Conservation (phyloP, 768 basidiomycete genomes). For the Suillus placidus region DNA sequence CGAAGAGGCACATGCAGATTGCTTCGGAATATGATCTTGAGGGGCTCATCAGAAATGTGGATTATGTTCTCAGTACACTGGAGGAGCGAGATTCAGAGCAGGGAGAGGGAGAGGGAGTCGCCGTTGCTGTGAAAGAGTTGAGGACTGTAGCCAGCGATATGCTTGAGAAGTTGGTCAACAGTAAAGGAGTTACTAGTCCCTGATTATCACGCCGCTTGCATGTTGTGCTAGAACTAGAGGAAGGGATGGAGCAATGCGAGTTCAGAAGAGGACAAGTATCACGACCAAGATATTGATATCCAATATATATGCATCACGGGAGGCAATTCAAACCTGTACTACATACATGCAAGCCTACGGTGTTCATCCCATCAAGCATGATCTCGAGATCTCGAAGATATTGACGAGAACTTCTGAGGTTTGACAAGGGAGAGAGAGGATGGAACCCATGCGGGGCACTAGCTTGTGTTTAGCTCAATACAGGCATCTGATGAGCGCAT, state of each 20-base stretch:
- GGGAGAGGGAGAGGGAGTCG: neutral
- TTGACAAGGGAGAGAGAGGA: constrained; percentile 79
- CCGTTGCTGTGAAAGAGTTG: neutral
- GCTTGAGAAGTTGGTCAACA: neutral
- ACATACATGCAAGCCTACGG: constrained; percentile 31
- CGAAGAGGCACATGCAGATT: neutral
- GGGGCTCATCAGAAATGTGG: neutral
- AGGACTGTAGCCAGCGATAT: neutral
- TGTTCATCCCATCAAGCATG: constrained; percentile 75
- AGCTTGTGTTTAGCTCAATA: constrained; percentile 5
- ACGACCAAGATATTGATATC: too few relatives aligned
- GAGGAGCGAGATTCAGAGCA: neutral
- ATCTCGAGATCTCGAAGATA: constrained; percentile 66
- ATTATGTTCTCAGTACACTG: accelerated
- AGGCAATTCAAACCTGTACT: too few relatives aligned
- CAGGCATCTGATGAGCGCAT: neutral
- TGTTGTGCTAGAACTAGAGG: neutral
- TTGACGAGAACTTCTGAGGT: constrained; percentile 80
- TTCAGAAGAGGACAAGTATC: neutral
- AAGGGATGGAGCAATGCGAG: neutral
- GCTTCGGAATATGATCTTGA: neutral
- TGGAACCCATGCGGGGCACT: constrained; percentile 54
- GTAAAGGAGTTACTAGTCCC: neutral
- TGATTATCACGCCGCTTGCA: neutral
- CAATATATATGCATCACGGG: too few relatives aligned